Conservation (phyloP, 257 asterid species). For the Solanum sitiens region DNA sequence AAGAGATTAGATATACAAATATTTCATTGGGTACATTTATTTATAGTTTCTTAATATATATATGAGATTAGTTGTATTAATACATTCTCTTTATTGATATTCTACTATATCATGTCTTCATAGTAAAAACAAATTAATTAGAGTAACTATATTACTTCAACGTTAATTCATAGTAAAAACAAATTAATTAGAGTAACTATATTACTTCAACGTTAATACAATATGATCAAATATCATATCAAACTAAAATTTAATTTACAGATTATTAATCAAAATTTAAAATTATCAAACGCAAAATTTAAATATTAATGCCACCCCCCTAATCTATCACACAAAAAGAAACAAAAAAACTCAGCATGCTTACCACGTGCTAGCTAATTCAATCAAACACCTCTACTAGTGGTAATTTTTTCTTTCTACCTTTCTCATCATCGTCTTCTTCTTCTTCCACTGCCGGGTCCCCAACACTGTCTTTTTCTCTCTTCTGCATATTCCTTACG, state of each 20-base stretch:
- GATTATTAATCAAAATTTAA: background rate
- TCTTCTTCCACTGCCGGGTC: background rate
- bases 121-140: background rate
- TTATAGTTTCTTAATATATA: too few relatives aligned
- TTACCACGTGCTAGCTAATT: background rate
- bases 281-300: background rate
- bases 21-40: background rate
- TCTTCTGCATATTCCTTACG: background rate
- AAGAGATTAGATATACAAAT: background rate
- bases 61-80: too few relatives aligned
- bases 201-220: background rate
- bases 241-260: fast-evolving
- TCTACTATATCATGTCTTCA: background rate
- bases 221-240: background rate
- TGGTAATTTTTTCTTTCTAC: background rate
- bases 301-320: fast-evolving
- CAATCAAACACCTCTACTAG: background rate
- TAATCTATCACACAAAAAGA: background rate
- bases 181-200: background rate
- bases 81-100: too few relatives aligned
- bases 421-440: background rate
- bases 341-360: background rate
- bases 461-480: background rate
- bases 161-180: background rate
- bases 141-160: background rate